Base-by-base conservation (phyloP, 768 basidiomycete genomes). In the Cytidiella melzeri region DNA sequence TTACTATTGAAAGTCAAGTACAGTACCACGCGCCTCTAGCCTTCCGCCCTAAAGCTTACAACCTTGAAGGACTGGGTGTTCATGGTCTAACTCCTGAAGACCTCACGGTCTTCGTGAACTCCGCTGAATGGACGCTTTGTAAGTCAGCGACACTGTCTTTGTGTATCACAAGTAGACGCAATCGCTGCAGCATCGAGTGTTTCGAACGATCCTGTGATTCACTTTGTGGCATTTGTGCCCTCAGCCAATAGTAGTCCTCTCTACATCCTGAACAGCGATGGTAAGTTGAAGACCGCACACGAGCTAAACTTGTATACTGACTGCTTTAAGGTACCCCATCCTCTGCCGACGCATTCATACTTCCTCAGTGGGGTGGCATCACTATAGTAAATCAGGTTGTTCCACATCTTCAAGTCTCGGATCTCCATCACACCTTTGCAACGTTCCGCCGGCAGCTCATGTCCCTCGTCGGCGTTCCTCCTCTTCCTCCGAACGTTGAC, bases 91-190 rank as follows among this genome's bases (percentile, higher is more conserved):
- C 79, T 1, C 79, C 81, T 44, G 92, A 93, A 56, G 83, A 95
- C 59, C 73, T 96, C 51, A 92, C 87, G 12, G 83, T 94, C 0
- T 99, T 99, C 61, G 75, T 99, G 37, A 99, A 99, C 60, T 92
- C 92, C 5, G 96, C 93, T 3, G 85, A 93, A 61, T 99, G 96
- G 96, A 87, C 86, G 11, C 62, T 99, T 43, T 92, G 94, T 93
- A 58, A 58, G 46, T 15, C 5, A 73, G 56, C 27, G 9, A 3
- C 3, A 10, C 9, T 15, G 15, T 34, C 30, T 15, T 34, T 34
- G 30, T 34, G 9, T 7, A 26, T 23, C 7, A 3, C 13, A 10
- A 20, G 6, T 26, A 24, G n/a, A 40, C 15, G 21, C 15, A 5
- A 0, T 3, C 19, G 2, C 21, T 12, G n/a, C 37, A 98, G 94